Evolutionary conservation across 352 stramenopile genomes (phyloP).

Genomic region (Globisporangium nodosum): DNA sequence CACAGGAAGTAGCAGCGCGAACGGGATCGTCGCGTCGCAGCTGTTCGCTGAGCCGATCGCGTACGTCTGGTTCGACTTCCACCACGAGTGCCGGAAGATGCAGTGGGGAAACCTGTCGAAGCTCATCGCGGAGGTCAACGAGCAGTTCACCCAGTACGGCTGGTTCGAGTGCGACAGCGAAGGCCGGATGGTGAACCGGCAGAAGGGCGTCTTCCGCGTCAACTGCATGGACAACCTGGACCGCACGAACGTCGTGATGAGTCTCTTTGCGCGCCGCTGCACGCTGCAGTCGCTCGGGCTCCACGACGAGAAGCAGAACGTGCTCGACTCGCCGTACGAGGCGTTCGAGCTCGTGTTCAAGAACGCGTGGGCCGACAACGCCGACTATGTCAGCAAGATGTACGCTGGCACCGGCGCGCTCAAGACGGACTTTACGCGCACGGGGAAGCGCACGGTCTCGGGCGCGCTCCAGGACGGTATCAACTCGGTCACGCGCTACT

Average conservation of each 20-base stretch:
- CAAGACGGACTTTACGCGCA: conserved; percentile 95
- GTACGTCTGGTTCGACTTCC: conserved; percentile 97
- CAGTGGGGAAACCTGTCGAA: conserved; percentile 90
- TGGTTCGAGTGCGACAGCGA: conserved; percentile 65
- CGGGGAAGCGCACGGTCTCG: conserved; percentile 87
- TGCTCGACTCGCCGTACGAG: conserved; percentile 51
- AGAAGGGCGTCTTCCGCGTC: conserved; percentile 93
- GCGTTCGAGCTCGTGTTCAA: conserved; percentile 76
- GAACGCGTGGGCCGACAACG: conserved; percentile 94
- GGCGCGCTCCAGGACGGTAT: conserved; percentile 92
- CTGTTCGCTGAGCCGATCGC: conserved; percentile 55
- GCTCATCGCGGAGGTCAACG: conserved; percentile 74
- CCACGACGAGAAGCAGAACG: conserved; percentile 22
- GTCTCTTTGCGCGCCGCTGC: conserved; percentile 86
- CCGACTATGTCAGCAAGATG: conserved; percentile 90
- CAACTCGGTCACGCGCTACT: conserved; percentile 94
- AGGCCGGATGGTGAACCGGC: conserved; percentile 50
- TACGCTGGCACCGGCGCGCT: conserved; percentile 93
- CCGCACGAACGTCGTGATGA: conserved; percentile 97
- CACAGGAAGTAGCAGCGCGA: conserved; percentile 2
- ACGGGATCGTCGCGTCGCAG: conserved; percentile 17
- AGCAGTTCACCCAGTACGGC: conserved; percentile 58
- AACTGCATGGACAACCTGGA: conserved; percentile 99
- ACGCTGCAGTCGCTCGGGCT: conserved; percentile 71
- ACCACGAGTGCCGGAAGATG: conserved; percentile 93